Conservation (phyloP, 139 green algal genomes). For the Ettlia oleoabundans region DNA sequence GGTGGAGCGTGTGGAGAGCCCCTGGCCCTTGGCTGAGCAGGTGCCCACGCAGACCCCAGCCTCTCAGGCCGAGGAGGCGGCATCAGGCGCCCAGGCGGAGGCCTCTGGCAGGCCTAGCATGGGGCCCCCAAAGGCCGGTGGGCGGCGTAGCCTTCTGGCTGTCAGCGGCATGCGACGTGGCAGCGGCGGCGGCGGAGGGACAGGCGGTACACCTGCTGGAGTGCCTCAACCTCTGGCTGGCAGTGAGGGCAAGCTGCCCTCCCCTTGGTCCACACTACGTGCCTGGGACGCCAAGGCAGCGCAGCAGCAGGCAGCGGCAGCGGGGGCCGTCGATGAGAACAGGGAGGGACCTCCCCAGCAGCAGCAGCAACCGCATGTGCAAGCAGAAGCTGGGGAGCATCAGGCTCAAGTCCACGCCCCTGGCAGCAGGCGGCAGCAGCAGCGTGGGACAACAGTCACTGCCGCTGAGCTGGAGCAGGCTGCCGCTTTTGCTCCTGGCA, state of each 20-base stretch:
- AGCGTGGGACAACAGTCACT: background rate
- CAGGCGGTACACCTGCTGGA: background rate
- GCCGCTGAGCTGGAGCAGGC: background rate
- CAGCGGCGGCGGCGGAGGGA: conserved; percentile 1
- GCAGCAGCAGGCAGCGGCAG: conserved; percentile 10
- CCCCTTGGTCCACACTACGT: conserved; percentile 37
- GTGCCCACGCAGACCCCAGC: conserved; percentile 14
- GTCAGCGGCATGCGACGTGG: conserved; percentile 17
- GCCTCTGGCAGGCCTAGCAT: background rate
- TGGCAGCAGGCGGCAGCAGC: background rate
- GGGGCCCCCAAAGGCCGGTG: background rate
- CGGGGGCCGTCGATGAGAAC: background rate
- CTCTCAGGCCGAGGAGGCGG: background rate
- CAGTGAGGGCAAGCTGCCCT: conserved; percentile 25
- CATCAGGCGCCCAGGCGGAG: background rate
- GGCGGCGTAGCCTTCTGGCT: conserved; percentile 17
- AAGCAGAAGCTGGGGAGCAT: conserved; percentile 4
- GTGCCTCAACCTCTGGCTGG: background rate
- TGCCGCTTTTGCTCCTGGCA: background rate
- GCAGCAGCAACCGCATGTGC: conserved; percentile 6
- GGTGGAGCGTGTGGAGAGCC: conserved; percentile 39
- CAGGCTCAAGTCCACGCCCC: no score
- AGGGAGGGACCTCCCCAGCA: background rate
- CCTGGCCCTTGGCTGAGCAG: conserved; percentile 35
- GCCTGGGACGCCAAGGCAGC: conserved; percentile 26